Conservation (phyloP, 2,329 filamentous ascomycete species). For the Periconia sp. region DNA sequence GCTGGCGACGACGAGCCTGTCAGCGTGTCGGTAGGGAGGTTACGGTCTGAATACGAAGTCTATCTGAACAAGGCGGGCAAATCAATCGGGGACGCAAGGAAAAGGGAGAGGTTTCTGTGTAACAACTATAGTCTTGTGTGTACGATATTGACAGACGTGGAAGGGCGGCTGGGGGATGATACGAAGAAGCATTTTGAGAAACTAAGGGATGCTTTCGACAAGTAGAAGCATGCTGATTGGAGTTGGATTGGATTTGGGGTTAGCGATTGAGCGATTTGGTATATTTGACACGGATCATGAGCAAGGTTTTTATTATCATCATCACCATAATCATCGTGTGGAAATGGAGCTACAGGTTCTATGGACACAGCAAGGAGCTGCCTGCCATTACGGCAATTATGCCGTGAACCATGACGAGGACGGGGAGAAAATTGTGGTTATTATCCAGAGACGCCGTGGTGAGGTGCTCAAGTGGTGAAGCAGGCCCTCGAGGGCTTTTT, state of each 20-base stretch:
- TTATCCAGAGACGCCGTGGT: not conserved
- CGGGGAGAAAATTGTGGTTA: not conserved
- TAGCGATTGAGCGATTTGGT: not conserved
- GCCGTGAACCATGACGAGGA: no score
- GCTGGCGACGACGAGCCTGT: constrained; percentile 94
- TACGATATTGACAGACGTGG: constrained; percentile 77
- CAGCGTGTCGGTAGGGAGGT: constrained; percentile 72
- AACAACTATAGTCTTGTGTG: constrained; percentile 96
- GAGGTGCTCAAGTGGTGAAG: not conserved
- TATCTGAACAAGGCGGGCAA: constrained; percentile 80
- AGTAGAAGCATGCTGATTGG: constrained; percentile 8
- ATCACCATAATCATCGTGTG: no score
- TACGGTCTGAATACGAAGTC: constrained; percentile 79
- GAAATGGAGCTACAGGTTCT: not conserved
- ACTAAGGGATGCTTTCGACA: constrained; percentile 49
- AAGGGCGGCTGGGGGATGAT: constrained; percentile 73
- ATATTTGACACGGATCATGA: not conserved
- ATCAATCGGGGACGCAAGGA: constrained; percentile 73
- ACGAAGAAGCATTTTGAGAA: constrained; percentile 74
- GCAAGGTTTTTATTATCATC: not conserved
- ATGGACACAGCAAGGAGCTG: no score
- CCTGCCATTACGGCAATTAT: no score
- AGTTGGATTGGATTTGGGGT: not conserved
- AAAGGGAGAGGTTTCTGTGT: constrained; percentile 83
- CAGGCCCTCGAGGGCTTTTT: no score